These are phyloP conservation scores for Talaromyces pinophilus DNA, from an alignment of 2,329 filamentous ascomycete genomes.

Conservation along the genomic window DNA sequence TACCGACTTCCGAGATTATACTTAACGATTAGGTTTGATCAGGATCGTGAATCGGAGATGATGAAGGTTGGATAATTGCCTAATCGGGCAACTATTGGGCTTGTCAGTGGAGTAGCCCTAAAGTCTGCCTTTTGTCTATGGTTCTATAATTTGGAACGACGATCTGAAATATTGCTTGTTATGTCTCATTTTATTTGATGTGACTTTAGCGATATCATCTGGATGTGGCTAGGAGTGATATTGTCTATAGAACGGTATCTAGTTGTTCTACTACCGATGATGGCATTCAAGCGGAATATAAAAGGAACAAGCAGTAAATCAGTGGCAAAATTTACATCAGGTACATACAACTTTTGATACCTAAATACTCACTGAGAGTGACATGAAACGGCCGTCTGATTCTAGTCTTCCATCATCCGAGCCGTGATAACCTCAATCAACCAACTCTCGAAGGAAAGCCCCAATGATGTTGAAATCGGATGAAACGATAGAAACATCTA, in stretches of 20 bases:
- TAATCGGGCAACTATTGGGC: neutral
- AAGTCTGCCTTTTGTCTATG: neutral
- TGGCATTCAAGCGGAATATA: neutral
- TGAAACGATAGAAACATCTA: neutral
- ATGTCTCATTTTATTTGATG: neutral
- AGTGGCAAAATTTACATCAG: neutral
- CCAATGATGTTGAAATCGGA: neutral
- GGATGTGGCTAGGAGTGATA: neutral
- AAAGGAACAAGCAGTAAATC: neutral
- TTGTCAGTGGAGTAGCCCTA: neutral
- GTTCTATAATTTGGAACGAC: neutral
- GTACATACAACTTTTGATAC: neutral
- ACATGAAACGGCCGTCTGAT: neutral
- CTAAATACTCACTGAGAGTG: neutral
- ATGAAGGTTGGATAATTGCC: neutral
- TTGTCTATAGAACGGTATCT: neutral
- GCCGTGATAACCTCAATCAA: neutral
- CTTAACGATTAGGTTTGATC: neutral
- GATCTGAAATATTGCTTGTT: neutral
- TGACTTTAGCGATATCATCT: neutral
- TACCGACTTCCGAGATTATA: neutral
- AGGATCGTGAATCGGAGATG: neutral
- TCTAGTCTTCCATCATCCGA: neutral
- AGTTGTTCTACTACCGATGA: neutral
- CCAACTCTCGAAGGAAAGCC: neutral